Evolutionary conservation across 2,329 filamentous ascomycete species (phyloP).

Genomic region (Volutella citrinella): DNA sequence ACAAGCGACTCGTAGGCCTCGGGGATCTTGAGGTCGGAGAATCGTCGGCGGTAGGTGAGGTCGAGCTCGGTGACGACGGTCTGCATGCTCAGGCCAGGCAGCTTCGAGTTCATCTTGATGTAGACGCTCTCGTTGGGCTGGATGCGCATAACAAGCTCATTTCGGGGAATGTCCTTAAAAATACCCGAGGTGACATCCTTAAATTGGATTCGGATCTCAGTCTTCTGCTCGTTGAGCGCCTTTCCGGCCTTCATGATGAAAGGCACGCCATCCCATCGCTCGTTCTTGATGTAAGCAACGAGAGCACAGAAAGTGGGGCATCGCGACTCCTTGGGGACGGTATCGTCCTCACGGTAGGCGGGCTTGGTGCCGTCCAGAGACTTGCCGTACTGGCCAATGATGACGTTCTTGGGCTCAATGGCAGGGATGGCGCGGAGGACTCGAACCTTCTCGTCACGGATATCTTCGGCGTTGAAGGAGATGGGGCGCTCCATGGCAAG

Average conservation of each 20-base stretch:
- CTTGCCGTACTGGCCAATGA: constrained; percentile 97
- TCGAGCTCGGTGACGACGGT: constrained; percentile 98
- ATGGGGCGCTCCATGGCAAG: constrained; percentile 98
- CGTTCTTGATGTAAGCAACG: constrained; percentile 98
- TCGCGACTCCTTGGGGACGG: constrained; percentile 92
- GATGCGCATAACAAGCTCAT: constrained; percentile 98
- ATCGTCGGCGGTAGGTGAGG: constrained; percentile 94
- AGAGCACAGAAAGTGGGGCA: constrained; percentile 98
- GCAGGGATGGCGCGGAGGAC: constrained; percentile 90
- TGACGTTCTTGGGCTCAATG: constrained; percentile 99
- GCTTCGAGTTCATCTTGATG: constrained; percentile 99
- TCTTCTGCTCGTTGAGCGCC: constrained; percentile 99
- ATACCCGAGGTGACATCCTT: constrained; percentile 99
- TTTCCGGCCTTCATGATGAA: constrained; percentile 99
- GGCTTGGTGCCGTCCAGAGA: constrained; percentile 96
- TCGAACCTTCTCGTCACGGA: constrained; percentile 97
- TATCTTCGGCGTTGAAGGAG: constrained; percentile 96
- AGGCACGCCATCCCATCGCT: constrained; percentile 97
- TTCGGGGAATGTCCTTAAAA: constrained; percentile 99
- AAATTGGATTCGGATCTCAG: constrained; percentile 98
- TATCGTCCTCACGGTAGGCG: constrained; percentile 97
- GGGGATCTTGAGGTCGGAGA: constrained; percentile 98
- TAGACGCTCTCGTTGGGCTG: constrained; percentile 99
- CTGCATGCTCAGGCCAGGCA: constrained; percentile 98
- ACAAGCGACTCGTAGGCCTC: constrained; percentile 99